phyloP scores from a whole-genome alignment of 176 grass and related monocot species.

The Hyparrhenia diplandra region DNA sequence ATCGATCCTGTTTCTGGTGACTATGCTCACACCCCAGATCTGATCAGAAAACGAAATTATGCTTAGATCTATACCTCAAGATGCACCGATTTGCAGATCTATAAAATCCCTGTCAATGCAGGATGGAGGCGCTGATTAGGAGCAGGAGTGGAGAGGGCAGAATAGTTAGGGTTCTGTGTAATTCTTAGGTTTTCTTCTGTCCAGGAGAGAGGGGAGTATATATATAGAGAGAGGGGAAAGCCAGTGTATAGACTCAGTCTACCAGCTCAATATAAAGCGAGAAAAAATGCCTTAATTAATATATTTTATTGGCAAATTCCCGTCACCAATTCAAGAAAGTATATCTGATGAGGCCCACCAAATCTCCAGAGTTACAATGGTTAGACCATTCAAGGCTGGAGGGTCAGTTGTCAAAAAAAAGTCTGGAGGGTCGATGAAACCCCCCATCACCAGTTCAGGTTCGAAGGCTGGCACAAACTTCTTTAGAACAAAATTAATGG shows the following conservation, averaged over 20 bases:
- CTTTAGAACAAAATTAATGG: background rate
- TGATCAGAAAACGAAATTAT: background rate
- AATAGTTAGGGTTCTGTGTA: background rate
- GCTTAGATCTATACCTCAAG: constrained; percentile 33
- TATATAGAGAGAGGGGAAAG: constrained; percentile 32
- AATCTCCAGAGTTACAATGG: background rate
- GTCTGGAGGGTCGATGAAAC: background rate
- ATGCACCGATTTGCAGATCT: constrained; percentile 18
- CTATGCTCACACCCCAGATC: background rate
- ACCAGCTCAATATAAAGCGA: constrained; percentile 1
- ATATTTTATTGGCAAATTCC: background rate
- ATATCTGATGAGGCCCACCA: background rate
- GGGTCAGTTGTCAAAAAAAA: no score
- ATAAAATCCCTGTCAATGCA: background rate
- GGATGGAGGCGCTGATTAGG: constrained; percentile 9
- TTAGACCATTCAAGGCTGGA: background rate
- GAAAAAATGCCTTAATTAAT: background rate
- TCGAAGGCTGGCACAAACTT: background rate
- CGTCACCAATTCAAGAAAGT: constrained; percentile 18
- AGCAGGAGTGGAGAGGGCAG: background rate
- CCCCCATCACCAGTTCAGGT: background rate
- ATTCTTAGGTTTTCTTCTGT: background rate
- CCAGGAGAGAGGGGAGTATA: background rate
- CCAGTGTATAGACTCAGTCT: constrained; percentile 22
- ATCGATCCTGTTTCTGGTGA: background rate